Percentiles rank a stretch among this genome's conserved stretches.
phyloP scores from a whole-genome alignment of 2,329 filamentous ascomycete genomes.

The Diaporthe velutina region DNA sequence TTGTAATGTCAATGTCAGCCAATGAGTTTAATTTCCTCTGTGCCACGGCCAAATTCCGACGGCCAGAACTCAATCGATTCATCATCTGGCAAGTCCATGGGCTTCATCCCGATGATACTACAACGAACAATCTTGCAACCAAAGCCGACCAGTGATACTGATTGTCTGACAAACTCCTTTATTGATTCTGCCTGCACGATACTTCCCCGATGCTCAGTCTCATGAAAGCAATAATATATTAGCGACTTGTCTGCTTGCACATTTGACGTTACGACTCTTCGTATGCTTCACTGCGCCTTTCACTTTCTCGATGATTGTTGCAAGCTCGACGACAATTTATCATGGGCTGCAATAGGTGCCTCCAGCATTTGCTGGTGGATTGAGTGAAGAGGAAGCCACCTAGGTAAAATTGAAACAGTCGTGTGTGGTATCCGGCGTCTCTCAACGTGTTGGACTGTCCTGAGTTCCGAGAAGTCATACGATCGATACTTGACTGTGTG shows the following conservation, averaged over 20 bases:
- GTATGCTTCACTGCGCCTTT: not conserved
- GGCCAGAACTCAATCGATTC: not conserved
- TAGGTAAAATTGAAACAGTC: too few relatives aligned
- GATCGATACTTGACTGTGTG: too few relatives aligned
- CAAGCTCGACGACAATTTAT: not conserved
- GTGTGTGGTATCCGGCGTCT: not conserved
- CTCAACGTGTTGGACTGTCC: not conserved
- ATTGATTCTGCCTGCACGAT: not conserved
- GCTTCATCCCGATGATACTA: not conserved
- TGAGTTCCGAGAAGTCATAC: not conserved
- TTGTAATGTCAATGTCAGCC: not conserved
- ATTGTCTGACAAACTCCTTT: not conserved
- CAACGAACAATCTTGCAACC: not conserved
- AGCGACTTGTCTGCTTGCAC: not conserved
- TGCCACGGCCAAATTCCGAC: not conserved
- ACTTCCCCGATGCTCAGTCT: not conserved
- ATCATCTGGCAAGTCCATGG: not conserved
- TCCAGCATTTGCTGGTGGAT: not conserved
- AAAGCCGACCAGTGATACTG: not conserved
- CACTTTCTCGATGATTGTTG: not conserved
- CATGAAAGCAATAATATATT: not conserved
- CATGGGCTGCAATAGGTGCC: not conserved
- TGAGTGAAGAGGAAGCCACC: too few relatives aligned
- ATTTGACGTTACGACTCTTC: not conserved
- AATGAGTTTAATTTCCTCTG: not conserved